Percentiles rank a stretch among this genome's conserved stretches.
phyloP scores from a whole-genome alignment of 1,284 basidiomycete genomes.

The Pisolithus thermaeus region DNA sequence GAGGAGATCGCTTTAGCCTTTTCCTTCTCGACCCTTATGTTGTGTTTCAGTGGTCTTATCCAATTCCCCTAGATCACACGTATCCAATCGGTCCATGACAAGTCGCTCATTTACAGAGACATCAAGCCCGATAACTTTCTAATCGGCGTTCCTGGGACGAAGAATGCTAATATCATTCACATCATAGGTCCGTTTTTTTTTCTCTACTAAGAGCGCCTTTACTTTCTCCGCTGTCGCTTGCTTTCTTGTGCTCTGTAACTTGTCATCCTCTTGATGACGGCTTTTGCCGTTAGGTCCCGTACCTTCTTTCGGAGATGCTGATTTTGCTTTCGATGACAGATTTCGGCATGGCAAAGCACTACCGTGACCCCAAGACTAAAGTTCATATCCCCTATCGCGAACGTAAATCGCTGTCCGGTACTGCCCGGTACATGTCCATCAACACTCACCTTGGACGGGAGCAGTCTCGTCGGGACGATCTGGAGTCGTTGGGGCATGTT shows the following conservation, averaged over 20 bases:
- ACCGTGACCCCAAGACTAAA: slow-evolving; percentile 97
- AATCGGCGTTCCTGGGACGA: slow-evolving; percentile 91
- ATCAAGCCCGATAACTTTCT: slow-evolving; percentile 99
- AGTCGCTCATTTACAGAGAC: slow-evolving; percentile 98
- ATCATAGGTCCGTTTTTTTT: slow-evolving; percentile 68
- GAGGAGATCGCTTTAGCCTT: not conserved
- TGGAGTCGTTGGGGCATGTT: slow-evolving; percentile 93
- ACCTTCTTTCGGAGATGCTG: slow-evolving; percentile 8
- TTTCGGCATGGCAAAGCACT: slow-evolving; percentile 98
- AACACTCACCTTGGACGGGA: slow-evolving; percentile 96
- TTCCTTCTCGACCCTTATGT: not conserved
- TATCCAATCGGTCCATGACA: slow-evolving; percentile 96
- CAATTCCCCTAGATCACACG: slow-evolving; percentile 71
- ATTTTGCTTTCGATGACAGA: slow-evolving; percentile 41
- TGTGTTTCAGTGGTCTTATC: slow-evolving; percentile 7
- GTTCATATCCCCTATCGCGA: slow-evolving; percentile 98
- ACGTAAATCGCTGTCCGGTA: slow-evolving; percentile 96
- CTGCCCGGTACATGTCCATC: slow-evolving; percentile 98
- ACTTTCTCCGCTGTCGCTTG: not conserved
- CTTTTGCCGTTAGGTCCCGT: slow-evolving; percentile 1
- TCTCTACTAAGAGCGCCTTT: not conserved
- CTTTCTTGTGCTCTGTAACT: slow-evolving; percentile 3
- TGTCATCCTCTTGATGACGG: slow-evolving; percentile 2
- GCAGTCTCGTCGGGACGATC: slow-evolving; percentile 85
- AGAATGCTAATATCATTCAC: slow-evolving; percentile 86